A percentile compares a stretch with the other conserved stretches of the same genome.
These are phyloP conservation scores for Zygoascus hellenicus DNA, from an alignment of 1,139 yeast genomes.

Conservation along the genomic window DNA sequence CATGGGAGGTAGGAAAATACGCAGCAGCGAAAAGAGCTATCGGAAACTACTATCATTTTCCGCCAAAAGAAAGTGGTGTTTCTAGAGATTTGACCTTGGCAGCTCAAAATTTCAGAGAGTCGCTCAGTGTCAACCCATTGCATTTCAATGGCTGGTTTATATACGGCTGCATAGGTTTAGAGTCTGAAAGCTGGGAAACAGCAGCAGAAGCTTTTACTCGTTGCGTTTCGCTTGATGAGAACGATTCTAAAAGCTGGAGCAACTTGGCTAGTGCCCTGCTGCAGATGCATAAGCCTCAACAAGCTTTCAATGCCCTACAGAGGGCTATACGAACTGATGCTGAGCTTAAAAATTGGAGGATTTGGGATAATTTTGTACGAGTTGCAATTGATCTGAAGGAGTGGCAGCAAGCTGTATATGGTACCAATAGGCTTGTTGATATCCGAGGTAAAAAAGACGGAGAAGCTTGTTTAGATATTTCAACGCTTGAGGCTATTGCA, in stretches of 20 bases:
- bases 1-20: conserved; percentile 83
- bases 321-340: conserved; percentile 68
- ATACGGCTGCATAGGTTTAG: conserved; percentile 88
- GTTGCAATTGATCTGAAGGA: conserved; percentile 77
- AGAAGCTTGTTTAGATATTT: conserved; percentile 67
- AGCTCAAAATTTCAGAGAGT: conserved; percentile 65
- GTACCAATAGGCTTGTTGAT: conserved; percentile 58
- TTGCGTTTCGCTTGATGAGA: conserved; percentile 81
- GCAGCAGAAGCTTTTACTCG: conserved; percentile 93
- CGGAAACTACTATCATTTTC: conserved; percentile 64
- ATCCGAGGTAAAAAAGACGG: conserved; percentile 48
- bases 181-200: conserved; percentile 59
- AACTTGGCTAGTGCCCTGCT: conserved; percentile 80
- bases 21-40: conserved; percentile 82
- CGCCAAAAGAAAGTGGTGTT: conserved; percentile 53
- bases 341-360: conserved; percentile 70
- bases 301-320: conserved; percentile 78
- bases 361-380: conserved; percentile 80
- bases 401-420: conserved; percentile 83
- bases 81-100: conserved; percentile 51
- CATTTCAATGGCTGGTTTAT: conserved; percentile 83
- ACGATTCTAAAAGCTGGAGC: conserved; percentile 87
- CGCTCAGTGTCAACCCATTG: conserved; percentile 70
- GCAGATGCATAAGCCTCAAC: conserved; percentile 56
- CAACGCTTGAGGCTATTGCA: conserved; percentile 68